phyloP scores from a whole-genome alignment of 148 eudicot species.

The Fagopyrum homotropicum region DNA sequence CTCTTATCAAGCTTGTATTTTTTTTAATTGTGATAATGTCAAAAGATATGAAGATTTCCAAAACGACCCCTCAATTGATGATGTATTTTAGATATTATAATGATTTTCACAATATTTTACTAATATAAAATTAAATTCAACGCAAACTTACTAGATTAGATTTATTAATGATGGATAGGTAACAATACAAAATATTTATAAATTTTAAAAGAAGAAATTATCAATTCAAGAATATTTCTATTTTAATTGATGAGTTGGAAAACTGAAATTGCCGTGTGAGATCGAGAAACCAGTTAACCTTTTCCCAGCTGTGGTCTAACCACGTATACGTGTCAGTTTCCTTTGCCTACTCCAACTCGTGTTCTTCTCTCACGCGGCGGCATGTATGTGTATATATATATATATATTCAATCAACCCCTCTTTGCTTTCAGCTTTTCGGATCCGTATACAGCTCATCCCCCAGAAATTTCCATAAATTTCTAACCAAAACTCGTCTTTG shows the following conservation, averaged over 20 bases:
- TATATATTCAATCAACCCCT: conserved; percentile 6
- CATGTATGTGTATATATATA: background rate
- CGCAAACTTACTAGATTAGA: background rate
- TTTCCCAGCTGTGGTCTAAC: background rate
- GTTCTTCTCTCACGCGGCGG: background rate
- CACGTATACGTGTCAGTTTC: conserved; percentile 1
- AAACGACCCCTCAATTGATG: no score
- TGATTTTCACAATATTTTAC: background rate
- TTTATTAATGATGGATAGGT: background rate
- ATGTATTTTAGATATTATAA: background rate
- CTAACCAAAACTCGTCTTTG: background rate
- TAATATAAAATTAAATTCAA: no score
- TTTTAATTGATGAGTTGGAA: background rate
- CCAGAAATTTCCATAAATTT: conserved; percentile 3
- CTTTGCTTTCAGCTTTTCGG: conserved; percentile 3
- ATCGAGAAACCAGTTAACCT: background rate
- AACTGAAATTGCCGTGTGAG: background rate
- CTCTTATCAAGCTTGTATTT: no score
- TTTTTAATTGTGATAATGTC: no score
- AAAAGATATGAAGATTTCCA: no score
- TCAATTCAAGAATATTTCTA: no score
- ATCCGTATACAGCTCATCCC: conserved; percentile 3
- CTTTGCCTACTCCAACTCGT: conserved; percentile 4
- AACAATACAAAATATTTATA: no score
- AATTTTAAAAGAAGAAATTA: no score